A percentile compares a stretch with the other conserved stretches of the same genome.
These are phyloP conservation scores for Amanita thiersii DNA, from an alignment of 768 basidiomycete genomes.

Conservation along the genomic window DNA sequence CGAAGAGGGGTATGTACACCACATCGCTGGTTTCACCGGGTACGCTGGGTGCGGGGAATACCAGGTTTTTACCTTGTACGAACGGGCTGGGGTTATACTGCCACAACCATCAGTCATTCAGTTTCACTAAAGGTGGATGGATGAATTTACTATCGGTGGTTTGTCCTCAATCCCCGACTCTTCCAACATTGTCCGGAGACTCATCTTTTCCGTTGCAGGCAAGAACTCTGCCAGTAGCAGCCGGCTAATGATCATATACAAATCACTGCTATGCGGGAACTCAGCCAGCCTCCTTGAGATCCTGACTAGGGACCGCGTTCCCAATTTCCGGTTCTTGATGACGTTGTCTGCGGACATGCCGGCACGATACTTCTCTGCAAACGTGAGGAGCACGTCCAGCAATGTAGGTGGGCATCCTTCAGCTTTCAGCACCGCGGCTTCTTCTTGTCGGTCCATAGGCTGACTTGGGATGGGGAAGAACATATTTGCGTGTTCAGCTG, in stretches of 20 bases:
- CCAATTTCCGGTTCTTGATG: constrained; percentile 55
- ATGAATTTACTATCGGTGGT: constrained; percentile 30
- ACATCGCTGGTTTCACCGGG: constrained; percentile 20
- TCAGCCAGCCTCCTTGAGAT: constrained; percentile 42
- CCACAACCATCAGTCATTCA: constrained; percentile 8
- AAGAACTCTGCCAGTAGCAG: constrained; percentile 53
- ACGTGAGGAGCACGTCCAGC: constrained; percentile 35
- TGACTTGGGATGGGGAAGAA: constrained; percentile 55
- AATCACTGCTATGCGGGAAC: constrained; percentile 35
- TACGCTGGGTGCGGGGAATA: constrained; percentile 39
- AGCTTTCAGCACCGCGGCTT: constrained; percentile 35
- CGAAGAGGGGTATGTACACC: constrained; percentile 41
- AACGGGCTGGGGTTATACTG: constrained; percentile 45
- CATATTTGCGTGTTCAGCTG: constrained; percentile 63
- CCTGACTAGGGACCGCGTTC: constrained; percentile 50
- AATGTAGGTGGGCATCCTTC: constrained; percentile 37
- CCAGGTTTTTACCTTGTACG: constrained; percentile 26
- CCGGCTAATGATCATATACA: constrained; percentile 38
- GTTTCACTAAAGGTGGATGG: neutral
- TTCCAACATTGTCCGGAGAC: constrained; percentile 40
- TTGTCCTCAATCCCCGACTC: constrained; percentile 38
- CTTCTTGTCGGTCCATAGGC: constrained; percentile 50
- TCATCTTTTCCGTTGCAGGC: constrained; percentile 49
- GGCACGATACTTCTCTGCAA: constrained; percentile 51
- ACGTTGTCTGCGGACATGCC: constrained; percentile 48